Conservation (phyloP, 2,329 filamentous ascomycete genomes). For the Lachnellula occidentalis region DNA sequence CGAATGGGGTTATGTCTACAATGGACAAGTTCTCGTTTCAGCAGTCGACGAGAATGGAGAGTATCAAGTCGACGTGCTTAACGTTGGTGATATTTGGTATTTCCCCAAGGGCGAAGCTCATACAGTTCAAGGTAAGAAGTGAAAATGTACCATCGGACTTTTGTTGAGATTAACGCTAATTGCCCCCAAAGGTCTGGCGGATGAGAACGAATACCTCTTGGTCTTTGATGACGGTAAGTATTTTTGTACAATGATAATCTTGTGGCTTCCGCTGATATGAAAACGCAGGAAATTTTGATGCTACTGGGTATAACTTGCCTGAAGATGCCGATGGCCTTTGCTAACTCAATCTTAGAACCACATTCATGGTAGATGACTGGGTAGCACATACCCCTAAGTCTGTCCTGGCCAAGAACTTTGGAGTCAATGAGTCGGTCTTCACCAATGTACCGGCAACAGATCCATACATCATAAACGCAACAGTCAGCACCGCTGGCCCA, state of each 20-base stretch:
- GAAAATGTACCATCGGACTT: neutral
- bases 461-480: conserved; percentile 58
- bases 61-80: conserved; percentile 49
- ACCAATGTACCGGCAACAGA: conserved; percentile 49
- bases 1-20: conserved; percentile 61
- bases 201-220: conserved; percentile 62
- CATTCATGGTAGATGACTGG: conserved; percentile 69
- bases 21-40: conserved; percentile 51
- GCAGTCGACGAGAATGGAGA: conserved; percentile 58
- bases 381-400: conserved; percentile 58
- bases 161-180: neutral
- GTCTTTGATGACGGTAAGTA: conserved; percentile 55
- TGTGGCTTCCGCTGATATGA: neutral
- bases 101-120: conserved; percentile 62
- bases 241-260: neutral
- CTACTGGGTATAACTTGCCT: conserved; percentile 32
- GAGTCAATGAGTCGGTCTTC: conserved; percentile 55
- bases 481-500: conserved; percentile 42
- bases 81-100: conserved; percentile 62
- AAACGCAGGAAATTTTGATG: conserved; percentile 53
- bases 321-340: neutral
- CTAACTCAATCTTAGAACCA: conserved; percentile 42
- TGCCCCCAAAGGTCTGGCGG: conserved; percentile 43
- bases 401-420: conserved; percentile 65
- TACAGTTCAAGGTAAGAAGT: conserved; percentile 45